Evolutionary conservation across 208 protist genomes (phyloP), one percentile per base, ranked within the genome.

Genomic region (Strigomonas galati): DNA sequence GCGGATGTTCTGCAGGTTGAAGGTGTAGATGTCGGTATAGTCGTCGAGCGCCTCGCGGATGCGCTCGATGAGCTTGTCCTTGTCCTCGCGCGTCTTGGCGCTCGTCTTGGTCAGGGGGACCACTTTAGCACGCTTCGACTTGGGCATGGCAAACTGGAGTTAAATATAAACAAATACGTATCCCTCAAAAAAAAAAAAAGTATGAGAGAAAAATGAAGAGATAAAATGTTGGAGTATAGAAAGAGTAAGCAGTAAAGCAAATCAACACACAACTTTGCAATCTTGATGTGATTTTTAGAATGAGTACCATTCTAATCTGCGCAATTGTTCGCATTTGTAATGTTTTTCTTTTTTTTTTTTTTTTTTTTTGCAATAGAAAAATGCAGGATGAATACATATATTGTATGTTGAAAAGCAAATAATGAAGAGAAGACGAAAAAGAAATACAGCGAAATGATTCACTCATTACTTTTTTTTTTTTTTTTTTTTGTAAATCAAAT

Each of bases 21-120:
- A 86, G 10, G 85, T 87, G 81, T 94, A 97, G 57, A 94, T 78
- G 52, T 91, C 81, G 0, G 63, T 74, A 81, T 95, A 97, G 30
- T 89, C 64, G 28, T 97, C 90, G 6, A 97, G 59, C 7, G 91
- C 80, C 21, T 84, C 72, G 35, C 89, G 87, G 57, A 98, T 97
- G 54, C 87, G 74, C 26, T 92, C 81, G 14, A 98, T 91, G n/a
- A 98, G 79, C 64, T 83, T 70, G 52, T 96, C 81, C 76, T 98
- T 98, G 58, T 94, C 73, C 51, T 84, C 89, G 44, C 87, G 75
- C 5, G 92, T 96, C 75, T 98, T 98, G 9, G 80, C 78, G 76
- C 92, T 69, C 21, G 93, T 97, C 59, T 93, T 94, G 21, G 93
- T 95, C 21, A 98, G 84, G 21, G 84, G 72, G 4, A 97, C 82